A percentile compares a stretch with the other conserved stretches of the same genome.
Conservation (phyloP, 441 rosid genomes). For the Gossypium lobatum region DNA sequence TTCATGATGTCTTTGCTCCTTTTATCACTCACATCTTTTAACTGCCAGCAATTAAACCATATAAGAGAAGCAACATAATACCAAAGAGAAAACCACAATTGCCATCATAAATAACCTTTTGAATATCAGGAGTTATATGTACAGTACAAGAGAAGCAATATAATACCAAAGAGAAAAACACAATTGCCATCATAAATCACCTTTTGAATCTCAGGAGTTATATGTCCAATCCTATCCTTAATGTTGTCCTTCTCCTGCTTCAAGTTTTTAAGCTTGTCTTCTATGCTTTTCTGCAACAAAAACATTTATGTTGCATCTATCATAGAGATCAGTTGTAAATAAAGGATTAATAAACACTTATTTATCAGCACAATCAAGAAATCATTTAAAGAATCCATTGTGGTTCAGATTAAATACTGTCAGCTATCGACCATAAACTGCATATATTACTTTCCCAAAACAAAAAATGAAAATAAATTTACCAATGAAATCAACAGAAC, state of each 20-base stretch:
- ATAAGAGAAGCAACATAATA: slow-evolving; percentile 10
- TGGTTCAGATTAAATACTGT: background rate
- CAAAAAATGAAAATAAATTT: background rate
- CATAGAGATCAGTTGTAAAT: slow-evolving; percentile 3
- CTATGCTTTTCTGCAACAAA: slow-evolving; percentile 68
- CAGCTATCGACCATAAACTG: background rate
- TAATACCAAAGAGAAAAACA: background rate
- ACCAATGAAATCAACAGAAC: background rate
- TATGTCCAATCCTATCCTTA: slow-evolving; percentile 57
- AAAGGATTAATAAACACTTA: slow-evolving; percentile 7
- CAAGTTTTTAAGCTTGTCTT: slow-evolving; percentile 77
- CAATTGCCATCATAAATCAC: slow-evolving; percentile 28
- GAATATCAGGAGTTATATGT: slow-evolving; percentile 59
- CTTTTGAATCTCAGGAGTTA: slow-evolving; percentile 69
- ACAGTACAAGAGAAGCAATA: slow-evolving; percentile 22
- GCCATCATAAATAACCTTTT: slow-evolving; percentile 46
- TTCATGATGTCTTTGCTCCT: slow-evolving; percentile 62
- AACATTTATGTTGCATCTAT: slow-evolving; percentile 11
- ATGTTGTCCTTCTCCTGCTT: slow-evolving; percentile 72
- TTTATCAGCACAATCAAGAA: slow-evolving; percentile 6
- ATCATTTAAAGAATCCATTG: background rate
- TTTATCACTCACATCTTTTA: slow-evolving; percentile 55
- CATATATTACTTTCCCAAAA: slow-evolving; percentile 1
- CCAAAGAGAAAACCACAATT: background rate
- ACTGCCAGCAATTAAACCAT: slow-evolving; percentile 41